These are phyloP conservation scores for Pugionium dolabratum DNA, from an alignment of 345 rosid species.

Conservation along the genomic window DNA sequence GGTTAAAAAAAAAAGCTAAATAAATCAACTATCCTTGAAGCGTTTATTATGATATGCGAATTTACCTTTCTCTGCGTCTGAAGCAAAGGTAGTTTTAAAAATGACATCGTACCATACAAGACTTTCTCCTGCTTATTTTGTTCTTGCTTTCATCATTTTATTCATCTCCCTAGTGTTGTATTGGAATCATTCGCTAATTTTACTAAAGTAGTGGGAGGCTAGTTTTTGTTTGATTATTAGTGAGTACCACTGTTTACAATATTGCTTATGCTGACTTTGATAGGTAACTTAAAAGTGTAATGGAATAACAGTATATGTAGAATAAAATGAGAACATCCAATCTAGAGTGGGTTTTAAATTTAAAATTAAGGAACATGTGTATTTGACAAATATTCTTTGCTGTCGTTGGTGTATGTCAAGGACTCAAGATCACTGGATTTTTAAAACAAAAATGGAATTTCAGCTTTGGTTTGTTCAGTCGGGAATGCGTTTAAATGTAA, in stretches of 20 bases:
- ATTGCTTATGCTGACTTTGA: neutral
- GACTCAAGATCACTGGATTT: no score
- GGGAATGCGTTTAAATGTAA: no score
- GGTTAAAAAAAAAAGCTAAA: no score
- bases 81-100: conserved; percentile 38
- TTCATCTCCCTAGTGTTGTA: conserved; percentile 6
- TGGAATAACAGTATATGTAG: conserved; percentile 2
- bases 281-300: neutral
- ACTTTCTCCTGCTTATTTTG: conserved; percentile 2
- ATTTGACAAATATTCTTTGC: no score
- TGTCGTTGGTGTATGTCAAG: no score
- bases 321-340: neutral
- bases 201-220: neutral
- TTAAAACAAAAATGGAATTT: no score
- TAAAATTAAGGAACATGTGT: no score
- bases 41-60: conserved; percentile 21
- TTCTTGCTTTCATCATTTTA: conserved; percentile 16
- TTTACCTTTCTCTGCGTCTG: conserved; percentile 32
- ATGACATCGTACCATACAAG: conserved; percentile 30
- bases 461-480: no score
- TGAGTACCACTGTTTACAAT: neutral
- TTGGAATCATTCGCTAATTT: neutral
- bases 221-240: neutral
- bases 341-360: neutral
- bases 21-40: neutral